Conservation (phyloP, 2,329 filamentous ascomycete species). For the Fusarium vanettenii region DNA sequence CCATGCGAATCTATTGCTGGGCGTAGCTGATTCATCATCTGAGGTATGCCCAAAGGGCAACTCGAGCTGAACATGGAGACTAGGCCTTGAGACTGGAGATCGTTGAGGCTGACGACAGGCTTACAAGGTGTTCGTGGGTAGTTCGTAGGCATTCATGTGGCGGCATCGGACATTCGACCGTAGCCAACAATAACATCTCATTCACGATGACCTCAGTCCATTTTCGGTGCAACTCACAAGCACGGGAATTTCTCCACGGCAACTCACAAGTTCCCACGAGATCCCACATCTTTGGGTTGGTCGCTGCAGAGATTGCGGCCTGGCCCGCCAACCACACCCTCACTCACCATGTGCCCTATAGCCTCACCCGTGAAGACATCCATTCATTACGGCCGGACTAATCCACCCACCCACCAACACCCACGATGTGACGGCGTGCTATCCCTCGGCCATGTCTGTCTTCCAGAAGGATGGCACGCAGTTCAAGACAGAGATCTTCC, state of each 20-base stretch:
- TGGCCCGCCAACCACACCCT: not conserved
- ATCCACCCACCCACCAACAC: not conserved
- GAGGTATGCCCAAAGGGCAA: conserved; percentile 18
- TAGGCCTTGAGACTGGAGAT: conserved; percentile 2
- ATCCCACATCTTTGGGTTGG: not conserved
- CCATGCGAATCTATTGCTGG: not conserved
- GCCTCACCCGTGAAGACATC: not conserved
- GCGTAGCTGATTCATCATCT: not conserved
- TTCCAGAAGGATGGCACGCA: conserved; percentile 28
- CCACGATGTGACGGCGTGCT: conserved; percentile 22
- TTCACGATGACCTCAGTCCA: not conserved
- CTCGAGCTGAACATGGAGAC: conserved; percentile 18
- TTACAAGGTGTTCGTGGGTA: not conserved
- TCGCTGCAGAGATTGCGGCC: conserved; percentile 9
- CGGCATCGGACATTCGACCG: not conserved
- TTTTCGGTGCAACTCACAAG: not conserved
- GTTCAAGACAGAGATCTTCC: conserved; percentile 30
- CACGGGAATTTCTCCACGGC: not conserved
- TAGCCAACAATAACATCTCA: not conserved
- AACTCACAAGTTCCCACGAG: conserved; percentile 4
- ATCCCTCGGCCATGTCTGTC: conserved; percentile 20
- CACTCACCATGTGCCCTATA: not conserved
- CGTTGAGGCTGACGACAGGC: conserved; percentile 9
- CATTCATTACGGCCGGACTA: not conserved
- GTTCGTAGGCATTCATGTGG: not conserved